These are phyloP conservation scores for Lotmaria passim DNA, from an alignment of 208 protist species.

Conservation along the genomic window DNA sequence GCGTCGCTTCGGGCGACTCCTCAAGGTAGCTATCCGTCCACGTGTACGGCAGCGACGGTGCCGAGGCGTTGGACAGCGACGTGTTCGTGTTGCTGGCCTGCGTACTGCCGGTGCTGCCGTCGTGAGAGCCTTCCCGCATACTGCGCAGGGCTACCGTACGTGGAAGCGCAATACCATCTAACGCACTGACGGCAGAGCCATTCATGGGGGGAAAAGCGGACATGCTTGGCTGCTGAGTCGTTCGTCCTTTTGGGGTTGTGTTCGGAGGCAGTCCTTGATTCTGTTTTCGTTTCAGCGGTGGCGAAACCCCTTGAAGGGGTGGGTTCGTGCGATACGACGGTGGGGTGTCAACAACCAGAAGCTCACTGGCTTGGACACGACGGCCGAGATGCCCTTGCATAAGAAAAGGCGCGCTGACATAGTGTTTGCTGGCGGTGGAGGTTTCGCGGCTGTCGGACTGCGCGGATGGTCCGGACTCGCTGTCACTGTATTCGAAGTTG, in stretches of 20 bases:
- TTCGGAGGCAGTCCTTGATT: neutral
- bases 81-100: neutral
- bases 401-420: slow-evolving; percentile 10
- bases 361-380: neutral
- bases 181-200: too few species aligned
- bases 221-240: neutral
- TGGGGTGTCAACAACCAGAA: slow-evolving; percentile 17
- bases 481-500: neutral
- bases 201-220: neutral
- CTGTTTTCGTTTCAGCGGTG: neutral
- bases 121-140: neutral
- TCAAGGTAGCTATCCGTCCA: slow-evolving; percentile 48
- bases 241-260: neutral
- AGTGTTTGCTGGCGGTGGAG: slow-evolving; percentile 3
- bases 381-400: slow-evolving; percentile 1
- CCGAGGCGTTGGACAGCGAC: slow-evolving; percentile 1
- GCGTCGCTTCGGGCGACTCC: slow-evolving; percentile 24
- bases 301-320: neutral
- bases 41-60: slow-evolving; percentile 35
- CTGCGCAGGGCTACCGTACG: neutral
- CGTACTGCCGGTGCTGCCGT: neutral
- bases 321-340: slow-evolving; percentile 1
- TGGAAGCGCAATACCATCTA: neutral
- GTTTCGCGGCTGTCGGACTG: slow-evolving; percentile 1
- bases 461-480: neutral